These are phyloP conservation scores for Termitomyces sp. DNA, from an alignment of 768 basidiomycete genomes.

Conservation along the genomic window DNA sequence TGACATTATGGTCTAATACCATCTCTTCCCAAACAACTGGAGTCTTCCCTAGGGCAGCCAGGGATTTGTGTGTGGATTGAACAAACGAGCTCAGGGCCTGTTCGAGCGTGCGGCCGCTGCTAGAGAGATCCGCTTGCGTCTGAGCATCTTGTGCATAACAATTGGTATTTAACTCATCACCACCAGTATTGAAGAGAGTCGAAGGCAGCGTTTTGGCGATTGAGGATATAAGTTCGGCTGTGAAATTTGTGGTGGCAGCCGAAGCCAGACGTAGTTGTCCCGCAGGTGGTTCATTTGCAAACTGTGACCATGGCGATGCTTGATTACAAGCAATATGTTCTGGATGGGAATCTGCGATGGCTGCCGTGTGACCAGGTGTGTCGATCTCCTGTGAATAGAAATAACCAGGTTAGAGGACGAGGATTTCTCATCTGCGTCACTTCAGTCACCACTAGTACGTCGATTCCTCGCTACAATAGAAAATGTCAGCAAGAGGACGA, in stretches of 20 bases:
- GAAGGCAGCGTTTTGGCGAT: constrained; percentile 50
- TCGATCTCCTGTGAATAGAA: constrained; percentile 59
- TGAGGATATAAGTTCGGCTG: constrained; percentile 43
- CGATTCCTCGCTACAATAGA: constrained; percentile 55
- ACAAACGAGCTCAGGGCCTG: constrained; percentile 62
- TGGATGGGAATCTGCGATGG: constrained; percentile 60
- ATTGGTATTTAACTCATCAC: constrained; percentile 70
- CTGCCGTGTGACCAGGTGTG: constrained; percentile 76
- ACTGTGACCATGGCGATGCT: constrained; percentile 51
- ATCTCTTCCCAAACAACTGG: constrained; percentile 85
- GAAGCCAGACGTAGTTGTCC: constrained; percentile 78
- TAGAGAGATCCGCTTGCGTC: constrained; percentile 51
- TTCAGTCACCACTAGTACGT: constrained; percentile 49
- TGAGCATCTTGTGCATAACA: constrained; percentile 61
- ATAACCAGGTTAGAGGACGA: constrained; percentile 27
- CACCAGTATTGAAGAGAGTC: constrained; percentile 72
- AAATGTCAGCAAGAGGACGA: constrained; percentile 7
- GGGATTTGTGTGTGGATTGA: constrained; percentile 45
- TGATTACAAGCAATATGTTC: constrained; percentile 67
- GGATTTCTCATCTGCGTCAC: constrained; percentile 4
- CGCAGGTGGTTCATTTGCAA: constrained; percentile 72
- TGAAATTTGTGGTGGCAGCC: constrained; percentile 54
- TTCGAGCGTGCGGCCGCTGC: constrained; percentile 47
- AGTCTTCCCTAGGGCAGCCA: constrained; percentile 55
- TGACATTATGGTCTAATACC: constrained; percentile 48